These are phyloP conservation scores for Hirschioporus abietinus DNA, from an alignment of 768 basidiomycete genomes.

Conservation along the genomic window DNA sequence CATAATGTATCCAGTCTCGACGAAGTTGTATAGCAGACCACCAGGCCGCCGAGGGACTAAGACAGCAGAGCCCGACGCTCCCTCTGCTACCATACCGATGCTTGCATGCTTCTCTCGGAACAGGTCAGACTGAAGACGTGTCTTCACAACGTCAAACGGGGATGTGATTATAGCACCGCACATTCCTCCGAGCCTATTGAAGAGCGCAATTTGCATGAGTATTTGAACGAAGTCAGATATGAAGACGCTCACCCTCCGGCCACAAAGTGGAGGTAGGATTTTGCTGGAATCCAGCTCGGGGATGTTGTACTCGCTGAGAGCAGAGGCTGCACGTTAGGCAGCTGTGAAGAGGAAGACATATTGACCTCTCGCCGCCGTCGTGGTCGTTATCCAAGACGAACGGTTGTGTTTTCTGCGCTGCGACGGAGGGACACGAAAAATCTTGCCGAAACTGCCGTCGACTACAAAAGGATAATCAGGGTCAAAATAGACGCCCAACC, in stretches of 20 bases:
- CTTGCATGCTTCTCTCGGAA: slow-evolving; percentile 48
- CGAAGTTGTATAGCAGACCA: slow-evolving; percentile 84
- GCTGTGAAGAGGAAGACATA: slow-evolving; percentile 9
- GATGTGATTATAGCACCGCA: slow-evolving; percentile 95
- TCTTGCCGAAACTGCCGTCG: slow-evolving; percentile 6
- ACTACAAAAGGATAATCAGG: not conserved
- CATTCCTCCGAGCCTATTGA: slow-evolving; percentile 85
- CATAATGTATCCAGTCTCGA: slow-evolving; percentile 88
- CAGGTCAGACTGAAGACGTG: slow-evolving; percentile 87
- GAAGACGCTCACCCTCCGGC: slow-evolving; percentile 71
- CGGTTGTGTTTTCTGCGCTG: not conserved
- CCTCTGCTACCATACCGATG: slow-evolving; percentile 20
- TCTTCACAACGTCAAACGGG: slow-evolving; percentile 98
- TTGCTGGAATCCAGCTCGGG: slow-evolving; percentile 48
- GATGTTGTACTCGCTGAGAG: slow-evolving; percentile 27
- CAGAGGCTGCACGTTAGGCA: slow-evolving; percentile 18
- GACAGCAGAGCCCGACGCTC: slow-evolving; percentile 21
- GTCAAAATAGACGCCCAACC: not conserved
- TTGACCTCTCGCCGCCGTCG: not conserved
- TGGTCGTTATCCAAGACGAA: not conserved
- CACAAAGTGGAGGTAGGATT: slow-evolving; percentile 80
- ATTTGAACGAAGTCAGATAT: not conserved
- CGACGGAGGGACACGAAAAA: not conserved
- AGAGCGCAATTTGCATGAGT: slow-evolving; percentile 11
- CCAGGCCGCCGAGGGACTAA: slow-evolving; percentile 26